Base-by-base conservation (phyloP, 2,329 filamentous ascomycete genomes). In the Tympanopsis confertula region DNA sequence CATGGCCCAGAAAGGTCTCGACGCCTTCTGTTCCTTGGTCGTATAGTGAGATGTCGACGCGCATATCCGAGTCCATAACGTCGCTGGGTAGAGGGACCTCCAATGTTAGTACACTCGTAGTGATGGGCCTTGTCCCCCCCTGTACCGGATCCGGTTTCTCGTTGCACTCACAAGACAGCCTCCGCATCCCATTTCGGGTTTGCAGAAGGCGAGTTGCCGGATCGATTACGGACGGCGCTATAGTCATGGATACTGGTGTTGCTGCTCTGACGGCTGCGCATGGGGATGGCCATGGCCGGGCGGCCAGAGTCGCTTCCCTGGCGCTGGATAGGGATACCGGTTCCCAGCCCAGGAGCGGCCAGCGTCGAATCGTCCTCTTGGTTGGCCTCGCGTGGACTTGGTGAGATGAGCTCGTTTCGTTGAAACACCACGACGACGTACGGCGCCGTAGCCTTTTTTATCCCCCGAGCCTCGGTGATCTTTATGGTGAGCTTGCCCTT, bases 341-440 rank as follows among this genome's bases (percentile, higher is more conserved):
- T 47, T 4, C 47, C 37, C 10, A 55, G 47, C 18, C 49, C 49
- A 2, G 50, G 47, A n/a, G 59, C 53, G 24, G 58, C 50, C 28
- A 50, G 53, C 18, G 63, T 45, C 41, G 68, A 52, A 39, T 80
- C 74, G 33, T 78, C 76, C 24, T 75, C 69, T 33, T 82, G 79
- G 20, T 70, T 66, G 18, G 70, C 61, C 38, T 68, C 67, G 26
- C 80, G 75, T 12, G 88, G 85, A 2, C 86, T 86, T 39, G 85
- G 82, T 1, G 91, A 96, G 39, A 98, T 94, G 49, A 94, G 82
- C 58, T 98, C 91, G 53, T 88, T 94, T 56, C 86, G 84, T 57
- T 98, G 91, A 53, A 96, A 98, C 19, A 95, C 88, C 41, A 85
- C 94, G 12, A 98, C 87, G 38, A 95, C 86, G 51, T 98, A 98